These are phyloP conservation scores for Erysimum cheiri DNA, from an alignment of 441 rosid genomes.

Conservation along the genomic window DNA sequence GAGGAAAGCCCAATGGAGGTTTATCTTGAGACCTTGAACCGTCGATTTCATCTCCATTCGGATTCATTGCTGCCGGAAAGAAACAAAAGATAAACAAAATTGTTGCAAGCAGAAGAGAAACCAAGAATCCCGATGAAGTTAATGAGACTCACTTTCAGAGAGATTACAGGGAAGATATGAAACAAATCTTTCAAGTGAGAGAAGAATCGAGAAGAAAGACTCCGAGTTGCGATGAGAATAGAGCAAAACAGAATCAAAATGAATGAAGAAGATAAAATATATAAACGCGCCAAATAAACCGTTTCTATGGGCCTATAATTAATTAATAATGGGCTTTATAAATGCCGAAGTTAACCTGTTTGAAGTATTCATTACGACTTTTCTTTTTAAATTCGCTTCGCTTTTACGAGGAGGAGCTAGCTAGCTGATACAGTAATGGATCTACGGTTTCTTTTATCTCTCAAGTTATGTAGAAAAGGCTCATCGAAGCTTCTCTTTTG, in stretches of 20 bases:
- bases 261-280: no score
- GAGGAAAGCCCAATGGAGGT: constrained; percentile 61
- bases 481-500: background rate
- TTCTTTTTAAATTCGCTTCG: background rate
- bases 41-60: constrained; percentile 62
- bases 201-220: constrained; percentile 4
- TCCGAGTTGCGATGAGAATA: no score
- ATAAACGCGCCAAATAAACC: no score
- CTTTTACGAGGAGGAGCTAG: no score
- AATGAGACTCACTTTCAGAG: constrained; percentile 40
- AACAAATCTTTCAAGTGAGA: background rate
- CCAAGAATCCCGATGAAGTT: background rate
- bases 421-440: no score
- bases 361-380: background rate
- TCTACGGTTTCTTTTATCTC: background rate
- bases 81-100: constrained; percentile 1
- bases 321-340: background rate
- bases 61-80: constrained; percentile 65
- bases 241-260: no score
- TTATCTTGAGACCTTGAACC: constrained; percentile 69
- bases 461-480: no score
- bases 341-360: background rate
- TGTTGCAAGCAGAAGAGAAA: background rate
- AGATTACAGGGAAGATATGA: background rate
- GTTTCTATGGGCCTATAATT: background rate